Evolutionary conservation across 257 asterid genomes (phyloP).

Genomic region (Verbascum thapsus): DNA sequence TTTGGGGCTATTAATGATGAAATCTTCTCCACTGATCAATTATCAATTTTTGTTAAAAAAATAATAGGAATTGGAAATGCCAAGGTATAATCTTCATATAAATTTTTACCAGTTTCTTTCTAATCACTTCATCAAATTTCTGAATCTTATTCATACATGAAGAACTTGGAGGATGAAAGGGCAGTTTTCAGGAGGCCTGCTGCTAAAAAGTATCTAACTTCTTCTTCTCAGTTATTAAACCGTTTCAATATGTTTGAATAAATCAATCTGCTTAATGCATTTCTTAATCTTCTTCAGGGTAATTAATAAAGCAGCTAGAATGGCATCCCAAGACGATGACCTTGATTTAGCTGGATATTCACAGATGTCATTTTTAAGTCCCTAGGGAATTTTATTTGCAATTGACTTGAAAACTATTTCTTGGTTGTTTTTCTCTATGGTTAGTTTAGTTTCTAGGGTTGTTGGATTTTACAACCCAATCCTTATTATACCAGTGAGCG

Average conservation of each 20-base stretch:
- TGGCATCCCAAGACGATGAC: constrained; percentile 80
- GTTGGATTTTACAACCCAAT: too few species aligned
- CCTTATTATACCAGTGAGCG: too few species aligned
- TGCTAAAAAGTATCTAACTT: constrained; percentile 44
- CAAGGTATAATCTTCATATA: constrained; percentile 35
- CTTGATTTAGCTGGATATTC: constrained; percentile 60
- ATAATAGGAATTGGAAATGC: background rate
- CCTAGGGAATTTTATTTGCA: background rate
- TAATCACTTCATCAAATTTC: too few species aligned
- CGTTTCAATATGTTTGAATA: constrained; percentile 2
- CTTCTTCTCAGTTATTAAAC: background rate
- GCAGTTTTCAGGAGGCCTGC: constrained; percentile 55
- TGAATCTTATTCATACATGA: constrained; percentile 44
- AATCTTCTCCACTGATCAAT: too few species aligned
- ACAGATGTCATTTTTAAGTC: constrained; percentile 13
- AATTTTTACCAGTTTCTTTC: too few species aligned
- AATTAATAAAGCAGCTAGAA: constrained; percentile 59
- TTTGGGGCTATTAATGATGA: background rate
- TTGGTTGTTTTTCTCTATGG: constrained; percentile 33
- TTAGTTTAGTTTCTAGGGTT: too few species aligned
- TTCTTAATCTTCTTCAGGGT: constrained; percentile 47
- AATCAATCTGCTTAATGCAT: constrained; percentile 18
- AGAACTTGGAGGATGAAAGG: constrained; percentile 55
- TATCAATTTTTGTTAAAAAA: background rate
- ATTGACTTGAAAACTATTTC: too few species aligned